Conservation (phyloP, 495 filamentous ascomycete species). For the Tuber umbilicatum region DNA sequence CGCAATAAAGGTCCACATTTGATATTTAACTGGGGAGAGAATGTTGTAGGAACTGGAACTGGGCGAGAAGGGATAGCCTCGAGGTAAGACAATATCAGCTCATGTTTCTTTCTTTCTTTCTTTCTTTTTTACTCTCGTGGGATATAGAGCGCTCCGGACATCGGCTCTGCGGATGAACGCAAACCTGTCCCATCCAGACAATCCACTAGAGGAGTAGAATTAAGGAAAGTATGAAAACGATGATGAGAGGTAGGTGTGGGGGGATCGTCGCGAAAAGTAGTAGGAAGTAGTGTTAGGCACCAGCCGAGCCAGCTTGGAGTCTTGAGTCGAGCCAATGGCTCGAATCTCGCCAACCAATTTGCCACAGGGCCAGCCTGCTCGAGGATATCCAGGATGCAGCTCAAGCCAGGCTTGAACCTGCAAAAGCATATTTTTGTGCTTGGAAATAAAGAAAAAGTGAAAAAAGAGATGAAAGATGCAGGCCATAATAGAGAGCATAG, state of each 20-base stretch:
- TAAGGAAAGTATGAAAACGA: not conserved
- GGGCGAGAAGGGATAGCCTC: conserved; percentile 35
- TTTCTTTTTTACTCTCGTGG: conserved; percentile 20
- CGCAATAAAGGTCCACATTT: conserved; percentile 85
- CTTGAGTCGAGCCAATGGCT: too few species aligned
- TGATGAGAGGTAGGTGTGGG: not conserved
- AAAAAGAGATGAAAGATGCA: too few species aligned
- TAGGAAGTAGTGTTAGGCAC: too few species aligned
- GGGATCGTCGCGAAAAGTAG: conserved; percentile 13
- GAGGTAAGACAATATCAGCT: conserved; percentile 38
- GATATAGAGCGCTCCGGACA: not conserved
- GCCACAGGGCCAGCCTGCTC: too few species aligned
- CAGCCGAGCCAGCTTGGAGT: too few species aligned
- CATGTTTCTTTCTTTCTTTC: conserved; percentile 27
- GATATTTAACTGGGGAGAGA: conserved; percentile 74
- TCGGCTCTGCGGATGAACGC: not conserved
- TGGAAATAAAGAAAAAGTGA: too few species aligned
- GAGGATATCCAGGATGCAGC: too few species aligned
- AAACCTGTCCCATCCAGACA: not conserved
- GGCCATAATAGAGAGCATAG: too few species aligned
- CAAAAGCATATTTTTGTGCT: too few species aligned
- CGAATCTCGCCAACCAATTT: too few species aligned
- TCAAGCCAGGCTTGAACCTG: too few species aligned
- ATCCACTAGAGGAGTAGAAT: not conserved
- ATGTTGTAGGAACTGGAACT: conserved; percentile 56